phyloP scores from a whole-genome alignment of 2,329 filamentous ascomycete genomes.

The Colletotrichum paranaense region DNA sequence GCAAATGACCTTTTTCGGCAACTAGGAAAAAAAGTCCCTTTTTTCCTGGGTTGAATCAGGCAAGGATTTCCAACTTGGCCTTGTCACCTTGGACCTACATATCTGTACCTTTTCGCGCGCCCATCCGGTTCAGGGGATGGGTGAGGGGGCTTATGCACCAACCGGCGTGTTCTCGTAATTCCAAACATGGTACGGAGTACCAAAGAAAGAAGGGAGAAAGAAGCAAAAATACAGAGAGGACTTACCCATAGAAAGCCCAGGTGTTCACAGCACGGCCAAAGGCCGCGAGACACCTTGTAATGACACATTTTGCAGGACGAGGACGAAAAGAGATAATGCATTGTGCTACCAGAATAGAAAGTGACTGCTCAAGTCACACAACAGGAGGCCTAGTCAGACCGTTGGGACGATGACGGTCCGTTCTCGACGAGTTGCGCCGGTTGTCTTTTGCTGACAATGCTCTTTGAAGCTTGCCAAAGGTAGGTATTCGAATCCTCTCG shows the following conservation, averaged over 20 bases:
- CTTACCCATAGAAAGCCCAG: background rate
- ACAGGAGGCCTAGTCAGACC: background rate
- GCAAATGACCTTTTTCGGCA: conserved; percentile 20
- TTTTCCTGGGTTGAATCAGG: background rate
- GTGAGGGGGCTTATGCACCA: background rate
- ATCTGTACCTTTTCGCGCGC: background rate
- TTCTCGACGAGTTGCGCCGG: background rate
- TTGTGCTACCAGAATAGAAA: background rate
- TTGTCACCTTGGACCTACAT: conserved; percentile 8
- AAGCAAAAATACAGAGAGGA: background rate
- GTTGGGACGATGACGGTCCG: background rate
- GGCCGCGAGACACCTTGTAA: background rate
- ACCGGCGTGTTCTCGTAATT: conserved; percentile 7
- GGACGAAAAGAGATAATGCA: background rate
- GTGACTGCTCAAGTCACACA: conserved; percentile 25
- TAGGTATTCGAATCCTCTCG: background rate
- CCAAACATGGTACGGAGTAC: background rate
- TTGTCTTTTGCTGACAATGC: background rate
- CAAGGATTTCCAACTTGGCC: conserved; percentile 18
- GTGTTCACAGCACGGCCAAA: background rate
- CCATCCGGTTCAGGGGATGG: conserved; percentile 1
- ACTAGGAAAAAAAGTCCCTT: background rate
- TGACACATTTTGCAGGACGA: background rate
- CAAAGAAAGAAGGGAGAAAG: background rate
- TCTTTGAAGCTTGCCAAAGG: background rate